phyloP scores from a whole-genome alignment of 257 asterid species.

The Nicotiana sylvestris region DNA sequence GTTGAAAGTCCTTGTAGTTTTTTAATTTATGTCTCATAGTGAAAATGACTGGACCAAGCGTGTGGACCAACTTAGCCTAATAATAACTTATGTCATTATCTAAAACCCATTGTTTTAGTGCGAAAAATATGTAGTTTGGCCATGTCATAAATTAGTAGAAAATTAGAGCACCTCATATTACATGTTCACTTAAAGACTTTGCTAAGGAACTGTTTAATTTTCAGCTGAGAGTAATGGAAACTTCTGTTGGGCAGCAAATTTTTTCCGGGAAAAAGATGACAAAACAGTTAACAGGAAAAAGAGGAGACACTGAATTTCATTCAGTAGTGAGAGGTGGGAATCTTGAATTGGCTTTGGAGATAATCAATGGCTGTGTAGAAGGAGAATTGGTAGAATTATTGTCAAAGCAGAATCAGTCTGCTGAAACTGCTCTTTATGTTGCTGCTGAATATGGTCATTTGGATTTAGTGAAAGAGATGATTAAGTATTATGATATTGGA shows the following conservation, averaged over 20 bases:
- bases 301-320: slow-evolving; percentile 61
- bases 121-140: not conserved
- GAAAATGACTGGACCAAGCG: not conserved
- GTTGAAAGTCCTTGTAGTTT: not conserved
- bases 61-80: slow-evolving; percentile 2
- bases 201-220: not conserved
- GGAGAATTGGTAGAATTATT: slow-evolving; percentile 37
- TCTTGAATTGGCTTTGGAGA: slow-evolving; percentile 41
- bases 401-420: slow-evolving; percentile 62
- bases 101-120: not conserved
- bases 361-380: slow-evolving; percentile 24
- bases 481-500: slow-evolving; percentile 40
- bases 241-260: slow-evolving; percentile 17
- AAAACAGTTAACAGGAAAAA: slow-evolving; percentile 64
- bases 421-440: slow-evolving; percentile 65
- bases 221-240: not conserved
- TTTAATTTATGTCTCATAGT: not conserved
- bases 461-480: slow-evolving; percentile 53
- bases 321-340: slow-evolving; percentile 59
- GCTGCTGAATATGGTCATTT: slow-evolving; percentile 61
- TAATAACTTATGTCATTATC: not conserved
- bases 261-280: slow-evolving; percentile 34
- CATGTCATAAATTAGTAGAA: not conserved
- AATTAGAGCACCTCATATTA: not conserved
- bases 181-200: not conserved